Evolutionary conservation across 1,139 yeast genomes (phyloP), one percentile per base, ranked within the genome.

Genomic region (Hanseniaspora gamundiae): DNA sequence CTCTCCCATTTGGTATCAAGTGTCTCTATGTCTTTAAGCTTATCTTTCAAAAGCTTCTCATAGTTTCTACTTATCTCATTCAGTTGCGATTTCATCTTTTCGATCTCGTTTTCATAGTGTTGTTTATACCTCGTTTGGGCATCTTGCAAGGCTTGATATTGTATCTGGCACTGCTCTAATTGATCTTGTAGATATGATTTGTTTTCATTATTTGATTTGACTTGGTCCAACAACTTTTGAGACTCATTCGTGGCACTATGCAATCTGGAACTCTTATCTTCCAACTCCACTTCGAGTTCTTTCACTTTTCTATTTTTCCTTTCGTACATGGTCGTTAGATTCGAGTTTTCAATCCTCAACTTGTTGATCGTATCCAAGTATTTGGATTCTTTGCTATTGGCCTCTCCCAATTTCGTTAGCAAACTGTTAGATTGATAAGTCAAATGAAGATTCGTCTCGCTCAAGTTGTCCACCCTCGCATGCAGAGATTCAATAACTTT

Each of bases 341-440:
- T 78, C 53, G 80, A 84, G 52, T 76, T 77, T 53, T 80, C 85
- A 56, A 79, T 85, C 58, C 78, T 80, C 28, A 80, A 68, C 52
- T 79, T 80, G 36, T 84, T 79, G 50, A 78, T 62, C 56, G 76
- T 84, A 54, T 81, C 88, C 38, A 77, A 70, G 47, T 76, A 67
- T 47, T 74, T 73, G 40, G 78, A 80, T 49, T 79, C 76, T 54
- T 75, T 71, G 46, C 69, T 67, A 43, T 70, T 61, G 24, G 70
- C 60, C 19, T 70, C 60, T 26, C 70, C 67, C 50, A 69, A 65
- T 52, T 77, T 77, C 55, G 73, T 74, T 50, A 69, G 69, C 40
- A 70, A 60, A 51, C 68, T 69, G 48, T 71, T 72, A 19, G 68
- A 62, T 55, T 74, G 78, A 26, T 52, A 42, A 2, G 61, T 55